These are phyloP conservation scores for Citrus mangshanensis DNA, from an alignment of 345 rosid genomes.

Conservation along the genomic window DNA sequence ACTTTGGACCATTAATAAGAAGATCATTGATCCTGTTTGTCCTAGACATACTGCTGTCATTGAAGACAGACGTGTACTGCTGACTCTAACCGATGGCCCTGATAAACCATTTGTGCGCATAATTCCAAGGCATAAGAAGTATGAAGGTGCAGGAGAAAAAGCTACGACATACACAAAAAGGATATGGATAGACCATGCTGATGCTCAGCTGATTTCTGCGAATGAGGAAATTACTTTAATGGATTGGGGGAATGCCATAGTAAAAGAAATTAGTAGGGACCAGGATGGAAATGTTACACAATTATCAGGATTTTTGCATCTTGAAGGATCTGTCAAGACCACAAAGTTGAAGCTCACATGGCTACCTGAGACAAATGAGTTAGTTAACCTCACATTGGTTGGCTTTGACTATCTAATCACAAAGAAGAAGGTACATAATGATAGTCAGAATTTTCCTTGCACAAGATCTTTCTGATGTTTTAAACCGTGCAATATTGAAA, in stretches of 20 bases:
- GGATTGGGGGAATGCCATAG: slow-evolving; percentile 94
- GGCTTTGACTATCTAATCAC: slow-evolving; percentile 66
- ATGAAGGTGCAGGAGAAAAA: slow-evolving; percentile 91
- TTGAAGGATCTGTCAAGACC: slow-evolving; percentile 86
- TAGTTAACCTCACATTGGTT: slow-evolving; percentile 55
- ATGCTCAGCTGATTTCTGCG: slow-evolving; percentile 61
- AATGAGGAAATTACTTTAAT: slow-evolving; percentile 84
- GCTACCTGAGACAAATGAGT: slow-evolving; percentile 61
- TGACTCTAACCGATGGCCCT: slow-evolving; percentile 68
- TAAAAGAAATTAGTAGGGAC: slow-evolving; percentile 63
- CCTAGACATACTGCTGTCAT: slow-evolving; percentile 98
- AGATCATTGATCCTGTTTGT: slow-evolving; percentile 92
- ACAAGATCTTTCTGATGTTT: not conserved
- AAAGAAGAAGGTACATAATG: slow-evolving; percentile 59
- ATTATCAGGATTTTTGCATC: slow-evolving; percentile 67
- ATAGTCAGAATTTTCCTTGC: not conserved
- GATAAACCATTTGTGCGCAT: slow-evolving; percentile 70
- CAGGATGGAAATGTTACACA: slow-evolving; percentile 51
- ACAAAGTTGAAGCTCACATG: slow-evolving; percentile 90
- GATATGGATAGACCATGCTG: slow-evolving; percentile 77
- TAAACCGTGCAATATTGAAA: not conserved
- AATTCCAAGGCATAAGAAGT: slow-evolving; percentile 85
- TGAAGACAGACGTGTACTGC: slow-evolving; percentile 62
- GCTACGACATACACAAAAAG: slow-evolving; percentile 76
- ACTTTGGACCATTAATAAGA: slow-evolving; percentile 94